Percentiles rank a stretch among this genome's conserved stretches.
phyloP scores from a whole-genome alignment of 73 alveolate species.

The Effrenium voratum region DNA sequence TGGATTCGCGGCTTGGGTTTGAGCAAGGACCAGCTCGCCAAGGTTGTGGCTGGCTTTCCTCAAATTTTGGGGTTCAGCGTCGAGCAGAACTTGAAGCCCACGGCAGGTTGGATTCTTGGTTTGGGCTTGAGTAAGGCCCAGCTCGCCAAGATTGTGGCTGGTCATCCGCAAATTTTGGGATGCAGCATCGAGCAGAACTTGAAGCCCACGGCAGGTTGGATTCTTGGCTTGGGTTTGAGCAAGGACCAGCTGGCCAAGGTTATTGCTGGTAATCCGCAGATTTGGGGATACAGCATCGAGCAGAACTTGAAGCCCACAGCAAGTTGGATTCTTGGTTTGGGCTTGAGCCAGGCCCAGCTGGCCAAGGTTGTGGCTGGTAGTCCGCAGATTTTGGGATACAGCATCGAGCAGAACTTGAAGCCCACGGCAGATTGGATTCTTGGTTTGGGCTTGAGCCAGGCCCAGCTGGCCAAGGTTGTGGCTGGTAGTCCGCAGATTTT shows the following conservation, averaged over 20 bases:
- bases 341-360: too few relatives aligned
- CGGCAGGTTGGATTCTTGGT: background rate
- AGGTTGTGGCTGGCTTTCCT: slow-evolving; percentile 7
- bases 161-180: background rate
- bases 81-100: background rate
- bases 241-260: background rate
- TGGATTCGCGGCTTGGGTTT: background rate
- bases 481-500: too few relatives aligned
- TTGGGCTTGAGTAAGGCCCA: background rate
- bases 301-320: background rate
- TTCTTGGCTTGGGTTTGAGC: background rate
- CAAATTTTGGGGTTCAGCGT: background rate
- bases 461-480: too few relatives aligned
- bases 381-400: too few relatives aligned
- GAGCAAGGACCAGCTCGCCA: background rate
- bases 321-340: too few relatives aligned
- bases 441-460: too few relatives aligned
- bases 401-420: slow-evolving; percentile 44
- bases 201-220: background rate
- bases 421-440: background rate
- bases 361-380: too few relatives aligned
- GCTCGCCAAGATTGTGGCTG: background rate
- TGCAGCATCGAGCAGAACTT: slow-evolving; percentile 11
- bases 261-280: background rate
- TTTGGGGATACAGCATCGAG: background rate